Conservation (phyloP, 192 early-diverging fungal species). For the Chytriomyces confervae region DNA sequence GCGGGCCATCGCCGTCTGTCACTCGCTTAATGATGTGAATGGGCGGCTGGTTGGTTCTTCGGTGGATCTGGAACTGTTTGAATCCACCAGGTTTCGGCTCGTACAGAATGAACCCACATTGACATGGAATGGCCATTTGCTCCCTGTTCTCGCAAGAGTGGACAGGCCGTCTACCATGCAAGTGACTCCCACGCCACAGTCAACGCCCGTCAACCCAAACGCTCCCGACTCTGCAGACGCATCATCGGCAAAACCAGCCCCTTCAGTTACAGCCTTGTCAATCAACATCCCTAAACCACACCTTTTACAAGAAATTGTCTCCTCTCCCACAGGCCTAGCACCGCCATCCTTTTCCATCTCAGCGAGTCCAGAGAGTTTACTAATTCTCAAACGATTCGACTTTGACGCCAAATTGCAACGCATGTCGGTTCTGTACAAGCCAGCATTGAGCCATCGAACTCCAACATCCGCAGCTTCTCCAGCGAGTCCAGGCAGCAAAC, state of each 20-base stretch:
- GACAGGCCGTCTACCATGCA: not conserved
- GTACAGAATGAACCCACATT: constrained; percentile 20
- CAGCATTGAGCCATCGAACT: not conserved
- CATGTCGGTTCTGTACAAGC: constrained; percentile 29
- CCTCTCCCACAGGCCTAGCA: constrained; percentile 13
- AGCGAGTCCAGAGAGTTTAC: constrained; percentile 10
- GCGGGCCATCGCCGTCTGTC: constrained; percentile 61
- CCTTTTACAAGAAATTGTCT: not conserved
- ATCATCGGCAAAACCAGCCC: not conserved
- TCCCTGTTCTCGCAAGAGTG: constrained; percentile 28
- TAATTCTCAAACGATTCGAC: constrained; percentile 67
- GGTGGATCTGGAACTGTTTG: constrained; percentile 82
- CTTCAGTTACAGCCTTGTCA: not conserved
- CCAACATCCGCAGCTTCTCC: not conserved
- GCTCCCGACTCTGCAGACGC: not conserved
- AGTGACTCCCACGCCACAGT: not conserved
- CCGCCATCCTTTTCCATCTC: not conserved
- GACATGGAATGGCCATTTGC: constrained; percentile 29
- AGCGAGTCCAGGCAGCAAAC: not conserved
- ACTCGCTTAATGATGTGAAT: constrained; percentile 64
- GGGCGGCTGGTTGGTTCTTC: constrained; percentile 72
- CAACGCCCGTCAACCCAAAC: not conserved
- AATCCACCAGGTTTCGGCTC: constrained; percentile 60
- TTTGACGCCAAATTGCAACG: constrained; percentile 58
- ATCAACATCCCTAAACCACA: constrained; percentile 8